These are phyloP conservation scores for Heterobasidion annosum DNA, from an alignment of 1,284 basidiomycete species.

Conservation along the genomic window DNA sequence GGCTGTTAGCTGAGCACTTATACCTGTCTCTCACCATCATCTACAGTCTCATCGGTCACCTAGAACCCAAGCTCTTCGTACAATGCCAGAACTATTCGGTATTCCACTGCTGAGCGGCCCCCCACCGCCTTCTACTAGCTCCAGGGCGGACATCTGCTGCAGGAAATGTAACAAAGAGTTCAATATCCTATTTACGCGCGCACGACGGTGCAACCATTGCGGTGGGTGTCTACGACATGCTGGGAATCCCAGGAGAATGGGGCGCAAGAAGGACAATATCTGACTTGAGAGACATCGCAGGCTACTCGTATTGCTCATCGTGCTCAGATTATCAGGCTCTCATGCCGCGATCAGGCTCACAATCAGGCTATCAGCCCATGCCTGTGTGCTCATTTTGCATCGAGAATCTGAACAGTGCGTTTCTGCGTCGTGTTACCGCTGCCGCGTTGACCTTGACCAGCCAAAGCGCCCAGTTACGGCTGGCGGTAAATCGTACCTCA, in stretches of 20 bases:
- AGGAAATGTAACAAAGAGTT: conserved; percentile 73
- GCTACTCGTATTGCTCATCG: conserved; percentile 60
- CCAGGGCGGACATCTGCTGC: conserved; percentile 37
- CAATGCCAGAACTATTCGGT: conserved; percentile 21
- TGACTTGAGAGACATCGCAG: conserved; percentile 23
- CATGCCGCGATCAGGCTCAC: conserved; percentile 46
- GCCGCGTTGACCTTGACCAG: background rate
- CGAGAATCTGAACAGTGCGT: conserved; percentile 57
- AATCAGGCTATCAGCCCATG: conserved; percentile 51
- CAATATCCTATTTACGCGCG: conserved; percentile 52
- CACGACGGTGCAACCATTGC: conserved; percentile 66
- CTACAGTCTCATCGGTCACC: background rate
- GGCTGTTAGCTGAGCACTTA: background rate
- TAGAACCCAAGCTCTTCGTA: background rate
- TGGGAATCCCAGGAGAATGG: background rate
- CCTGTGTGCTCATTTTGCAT: conserved; percentile 67
- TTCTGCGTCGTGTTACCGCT: background rate
- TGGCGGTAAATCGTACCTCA: conserved; percentile 45
- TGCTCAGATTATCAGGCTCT: conserved; percentile 70
- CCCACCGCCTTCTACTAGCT: conserved; percentile 21
- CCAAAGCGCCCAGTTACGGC: conserved; percentile 47
- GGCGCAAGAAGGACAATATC: too few relatives aligned
- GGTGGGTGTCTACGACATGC: conserved; percentile 32
- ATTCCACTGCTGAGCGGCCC: conserved; percentile 66
- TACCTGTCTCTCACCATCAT: background rate